These are phyloP conservation scores for Phytophthora constricta DNA, from an alignment of 352 stramenopile genomes.

Conservation along the genomic window DNA sequence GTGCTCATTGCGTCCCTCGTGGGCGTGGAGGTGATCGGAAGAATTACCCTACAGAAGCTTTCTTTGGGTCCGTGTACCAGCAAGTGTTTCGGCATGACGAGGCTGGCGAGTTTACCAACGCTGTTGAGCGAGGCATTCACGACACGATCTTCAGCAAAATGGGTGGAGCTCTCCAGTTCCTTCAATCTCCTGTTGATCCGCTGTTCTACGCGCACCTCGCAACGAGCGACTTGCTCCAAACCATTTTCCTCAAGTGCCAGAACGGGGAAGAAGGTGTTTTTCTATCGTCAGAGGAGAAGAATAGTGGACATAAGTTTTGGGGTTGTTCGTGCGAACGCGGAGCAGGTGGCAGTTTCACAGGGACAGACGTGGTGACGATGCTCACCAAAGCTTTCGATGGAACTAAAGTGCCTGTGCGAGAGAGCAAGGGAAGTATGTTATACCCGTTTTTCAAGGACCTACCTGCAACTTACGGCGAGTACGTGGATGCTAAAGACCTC, in stretches of 20 bases:
- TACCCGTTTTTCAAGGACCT: constrained; percentile 56
- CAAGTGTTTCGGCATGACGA: constrained; percentile 36
- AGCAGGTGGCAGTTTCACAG: background rate
- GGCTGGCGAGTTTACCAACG: constrained; percentile 16
- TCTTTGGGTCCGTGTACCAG: constrained; percentile 35
- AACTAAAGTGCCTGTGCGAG: constrained; percentile 24
- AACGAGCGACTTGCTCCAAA: constrained; percentile 36
- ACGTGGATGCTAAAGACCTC: constrained; percentile 42
- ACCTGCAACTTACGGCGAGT: constrained; percentile 26
- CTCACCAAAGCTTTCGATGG: background rate
- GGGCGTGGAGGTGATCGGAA: constrained; percentile 9
- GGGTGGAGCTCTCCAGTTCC: constrained; percentile 31
- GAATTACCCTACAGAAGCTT: constrained; percentile 24
- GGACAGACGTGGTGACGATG: background rate
- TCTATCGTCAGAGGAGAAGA: background rate
- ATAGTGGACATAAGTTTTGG: background rate
- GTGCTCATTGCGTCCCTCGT: constrained; percentile 32
- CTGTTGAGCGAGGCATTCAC: constrained; percentile 41
- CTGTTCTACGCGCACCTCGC: constrained; percentile 51
- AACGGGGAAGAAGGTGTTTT: background rate
- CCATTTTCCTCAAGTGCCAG: constrained; percentile 50
- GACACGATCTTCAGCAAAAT: constrained; percentile 36
- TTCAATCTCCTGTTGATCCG: constrained; percentile 41
- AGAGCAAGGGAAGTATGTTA: constrained; percentile 21
- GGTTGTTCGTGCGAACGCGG: background rate